phyloP scores from a whole-genome alignment of 2,329 filamentous ascomycete genomes.

The Mycocentrospora acerina region DNA sequence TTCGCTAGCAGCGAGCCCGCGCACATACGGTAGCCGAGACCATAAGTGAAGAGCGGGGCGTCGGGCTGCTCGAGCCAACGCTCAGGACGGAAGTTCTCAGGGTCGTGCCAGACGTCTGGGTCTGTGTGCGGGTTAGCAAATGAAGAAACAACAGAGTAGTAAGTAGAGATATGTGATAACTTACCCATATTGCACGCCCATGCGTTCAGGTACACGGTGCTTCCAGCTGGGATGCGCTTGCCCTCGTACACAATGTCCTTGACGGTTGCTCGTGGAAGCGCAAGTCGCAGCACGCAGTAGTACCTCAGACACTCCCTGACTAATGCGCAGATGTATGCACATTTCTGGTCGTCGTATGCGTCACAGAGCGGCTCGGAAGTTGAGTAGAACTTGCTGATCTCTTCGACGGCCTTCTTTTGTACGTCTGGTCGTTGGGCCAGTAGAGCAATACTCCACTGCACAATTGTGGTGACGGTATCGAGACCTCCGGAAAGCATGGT shows the following conservation, averaged over 20 bases:
- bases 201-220: conserved; percentile 65
- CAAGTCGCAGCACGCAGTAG: conserved; percentile 64
- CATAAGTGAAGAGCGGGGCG: conserved; percentile 65
- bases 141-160: not conserved
- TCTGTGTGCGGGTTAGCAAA: conserved; percentile 38
- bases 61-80: conserved; percentile 66
- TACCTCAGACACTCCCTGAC: conserved; percentile 64
- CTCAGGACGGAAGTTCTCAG: conserved; percentile 61
- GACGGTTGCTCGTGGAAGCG: conserved; percentile 62
- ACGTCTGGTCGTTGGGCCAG: conserved; percentile 62
- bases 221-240: conserved; percentile 61
- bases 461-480: conserved; percentile 66
- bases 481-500: conserved; percentile 69
- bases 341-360: conserved; percentile 63
- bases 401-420: conserved; percentile 60
- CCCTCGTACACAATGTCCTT: conserved; percentile 61
- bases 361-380: conserved; percentile 60
- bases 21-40: conserved; percentile 68
- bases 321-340: conserved; percentile 63
- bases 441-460: conserved; percentile 65
- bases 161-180: conserved; percentile 14
- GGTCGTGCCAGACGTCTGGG: conserved; percentile 59
- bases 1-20: conserved; percentile 65
- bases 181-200: conserved; percentile 70
- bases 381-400: conserved; percentile 58